phyloP scores from a whole-genome alignment of 2,329 filamentous ascomycete genomes.

The Sporothrix phasma region DNA sequence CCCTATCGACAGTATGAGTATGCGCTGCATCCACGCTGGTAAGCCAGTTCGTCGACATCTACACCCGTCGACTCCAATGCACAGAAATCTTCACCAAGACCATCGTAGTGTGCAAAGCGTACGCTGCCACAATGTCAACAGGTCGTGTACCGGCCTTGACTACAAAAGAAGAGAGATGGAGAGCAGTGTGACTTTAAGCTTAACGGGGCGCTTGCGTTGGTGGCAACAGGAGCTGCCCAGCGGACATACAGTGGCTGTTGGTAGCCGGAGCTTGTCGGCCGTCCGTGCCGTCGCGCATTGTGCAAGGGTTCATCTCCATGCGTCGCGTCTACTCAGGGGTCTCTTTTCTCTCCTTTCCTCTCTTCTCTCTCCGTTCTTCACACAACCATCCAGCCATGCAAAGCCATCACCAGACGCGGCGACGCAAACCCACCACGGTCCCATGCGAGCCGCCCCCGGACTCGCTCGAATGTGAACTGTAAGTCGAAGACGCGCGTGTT shows the following conservation, averaged over 20 bases:
- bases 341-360: not conserved
- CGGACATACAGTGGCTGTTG: not conserved
- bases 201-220: too few relatives aligned
- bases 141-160: too few relatives aligned
- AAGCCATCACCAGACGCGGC: not conserved
- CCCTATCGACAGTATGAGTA: not conserved
- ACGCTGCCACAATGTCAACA: too few relatives aligned
- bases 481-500: not conserved
- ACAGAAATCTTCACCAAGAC: too few relatives aligned
- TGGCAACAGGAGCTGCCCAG: not conserved
- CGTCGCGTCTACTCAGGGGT: not conserved
- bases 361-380: not conserved
- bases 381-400: not conserved
- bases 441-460: not conserved
- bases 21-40: too few relatives aligned
- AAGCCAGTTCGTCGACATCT: too few relatives aligned
- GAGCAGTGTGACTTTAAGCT: too few relatives aligned
- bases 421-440: conserved; percentile 3
- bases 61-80: too few relatives aligned
- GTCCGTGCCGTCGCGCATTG: not conserved
- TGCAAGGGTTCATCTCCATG: not conserved
- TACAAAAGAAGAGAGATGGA: too few relatives aligned
- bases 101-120: too few relatives aligned
- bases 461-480: not conserved
- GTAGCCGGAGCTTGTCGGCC: not conserved